These are phyloP conservation scores for Helicocarpus griseus DNA, from an alignment of 2,329 filamentous ascomycete species.

Conservation along the genomic window DNA sequence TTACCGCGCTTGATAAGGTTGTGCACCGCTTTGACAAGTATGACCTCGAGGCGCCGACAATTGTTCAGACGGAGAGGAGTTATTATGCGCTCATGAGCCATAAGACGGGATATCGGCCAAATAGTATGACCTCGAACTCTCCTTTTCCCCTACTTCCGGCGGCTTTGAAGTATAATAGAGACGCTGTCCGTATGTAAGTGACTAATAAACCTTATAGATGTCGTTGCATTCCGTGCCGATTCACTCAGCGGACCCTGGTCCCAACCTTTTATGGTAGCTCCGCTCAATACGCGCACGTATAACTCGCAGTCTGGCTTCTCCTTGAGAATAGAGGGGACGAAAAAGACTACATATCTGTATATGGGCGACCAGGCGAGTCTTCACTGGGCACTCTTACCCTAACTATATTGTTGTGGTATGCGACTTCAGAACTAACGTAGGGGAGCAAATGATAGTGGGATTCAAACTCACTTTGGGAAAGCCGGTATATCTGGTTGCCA, in stretches of 20 bases:
- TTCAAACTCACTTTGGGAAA: constrained; percentile 48
- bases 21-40: constrained; percentile 50
- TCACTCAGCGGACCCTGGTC: constrained; percentile 44
- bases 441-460: constrained; percentile 33
- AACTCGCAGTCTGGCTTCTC: constrained; percentile 46
- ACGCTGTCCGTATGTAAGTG: neutral
- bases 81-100: constrained; percentile 55
- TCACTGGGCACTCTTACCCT: no score
- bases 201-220: constrained; percentile 26
- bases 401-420: neutral
- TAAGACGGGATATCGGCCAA: constrained; percentile 55
- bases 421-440: neutral
- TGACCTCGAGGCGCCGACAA: constrained; percentile 51
- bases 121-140: constrained; percentile 27
- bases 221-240: constrained; percentile 48
- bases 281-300: constrained; percentile 42
- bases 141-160: neutral
- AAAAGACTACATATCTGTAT: constrained; percentile 43
- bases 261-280: constrained; percentile 44
- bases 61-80: constrained; percentile 50
- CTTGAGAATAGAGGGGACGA: constrained; percentile 39
- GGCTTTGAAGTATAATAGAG: neutral
- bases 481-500: constrained; percentile 49
- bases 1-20: constrained; percentile 43
- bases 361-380: constrained; percentile 33